Base-by-base conservation (phyloP, 2,329 filamentous ascomycete species). In the Fusarium sambucinum region DNA sequence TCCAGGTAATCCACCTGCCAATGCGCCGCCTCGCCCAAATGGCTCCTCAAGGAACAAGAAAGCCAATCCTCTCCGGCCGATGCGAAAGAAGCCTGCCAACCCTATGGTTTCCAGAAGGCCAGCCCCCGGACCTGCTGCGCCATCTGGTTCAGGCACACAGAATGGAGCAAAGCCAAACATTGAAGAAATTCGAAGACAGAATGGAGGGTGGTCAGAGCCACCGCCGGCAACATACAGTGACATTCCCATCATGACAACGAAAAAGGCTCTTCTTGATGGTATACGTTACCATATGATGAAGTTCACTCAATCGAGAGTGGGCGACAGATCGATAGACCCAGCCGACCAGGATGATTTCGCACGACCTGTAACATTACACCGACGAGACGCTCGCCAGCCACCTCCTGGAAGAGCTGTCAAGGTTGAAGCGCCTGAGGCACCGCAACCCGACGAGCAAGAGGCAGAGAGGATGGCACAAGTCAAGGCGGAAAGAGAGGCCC, bases 211-310 rank as follows among this genome's bases (percentile, higher is more conserved):
- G 88, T 86, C 86, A 6, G 81, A 84, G 45, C 81, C 85, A 29
- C 80, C 84, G 3, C 81, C 83, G 4, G 74, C 76, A 1, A 78
- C 80, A 23, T 89, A 89, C 73, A 80, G 72, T 16, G 84, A 86
- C 40, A 85, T 84, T 71, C 92, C 93, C 16, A 85, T 98, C 19
- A 88, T 93, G 68, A 92, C 94, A 9, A 96, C 93, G 9, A 97
- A 96, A 79, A 89, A 90, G 74, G 89, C 90, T 12, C 80, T 97
- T 50, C 85, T 92, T 57, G 91, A 96, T 71, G 92, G 91, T 8
- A 82, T 97, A 61, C 91, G 95, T 48, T 90, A 94, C 74, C 96
- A 99, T 76, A 87, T 97, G 66, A 94, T 97, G 84, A 90, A 92
- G 71, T 89, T 99, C 71, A 77, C 81, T 59, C 85, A 91, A 66